Conservation (phyloP, 371 early-diverging fungal species). For the Mucor piriformis region DNA sequence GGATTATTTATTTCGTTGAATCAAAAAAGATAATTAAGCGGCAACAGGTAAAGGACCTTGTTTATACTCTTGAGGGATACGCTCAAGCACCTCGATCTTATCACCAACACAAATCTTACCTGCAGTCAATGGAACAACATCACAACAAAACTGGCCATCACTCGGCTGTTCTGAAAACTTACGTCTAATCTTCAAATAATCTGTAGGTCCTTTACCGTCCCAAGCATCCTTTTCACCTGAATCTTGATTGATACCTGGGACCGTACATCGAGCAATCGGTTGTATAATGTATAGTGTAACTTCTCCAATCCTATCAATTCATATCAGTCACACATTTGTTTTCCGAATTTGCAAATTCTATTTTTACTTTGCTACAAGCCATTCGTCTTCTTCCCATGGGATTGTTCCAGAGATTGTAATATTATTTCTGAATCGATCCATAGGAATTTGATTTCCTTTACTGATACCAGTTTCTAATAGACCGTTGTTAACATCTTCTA, state of each 20-base stretch:
- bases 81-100: conserved; percentile 41
- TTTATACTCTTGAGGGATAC: conserved; percentile 35
- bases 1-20: no score
- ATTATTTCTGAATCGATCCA: conserved; percentile 49
- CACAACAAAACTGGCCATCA: conserved; percentile 48
- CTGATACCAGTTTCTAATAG: conserved; percentile 35
- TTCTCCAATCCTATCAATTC: conserved; percentile 42
- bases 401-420: conserved; percentile 44
- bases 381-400: conserved; percentile 55
- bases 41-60: no score
- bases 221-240: conserved; percentile 46
- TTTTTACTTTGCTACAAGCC: conserved; percentile 46
- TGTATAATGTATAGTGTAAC: conserved; percentile 46
- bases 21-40: no score
- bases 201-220: conserved; percentile 36
- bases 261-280: conserved; percentile 48
- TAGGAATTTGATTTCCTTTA: conserved; percentile 38
- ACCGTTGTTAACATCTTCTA: conserved; percentile 34
- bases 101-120: conserved; percentile 52
- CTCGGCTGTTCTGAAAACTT: conserved; percentile 33
- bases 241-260: conserved; percentile 53
- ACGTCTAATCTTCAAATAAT: conserved; percentile 36
- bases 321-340: not conserved
- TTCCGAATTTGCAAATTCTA: not conserved
- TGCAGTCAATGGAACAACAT: conserved; percentile 43